Base-by-base conservation (phyloP, 805 yeast species). In the Saccharomycopsis guyanensis region DNA sequence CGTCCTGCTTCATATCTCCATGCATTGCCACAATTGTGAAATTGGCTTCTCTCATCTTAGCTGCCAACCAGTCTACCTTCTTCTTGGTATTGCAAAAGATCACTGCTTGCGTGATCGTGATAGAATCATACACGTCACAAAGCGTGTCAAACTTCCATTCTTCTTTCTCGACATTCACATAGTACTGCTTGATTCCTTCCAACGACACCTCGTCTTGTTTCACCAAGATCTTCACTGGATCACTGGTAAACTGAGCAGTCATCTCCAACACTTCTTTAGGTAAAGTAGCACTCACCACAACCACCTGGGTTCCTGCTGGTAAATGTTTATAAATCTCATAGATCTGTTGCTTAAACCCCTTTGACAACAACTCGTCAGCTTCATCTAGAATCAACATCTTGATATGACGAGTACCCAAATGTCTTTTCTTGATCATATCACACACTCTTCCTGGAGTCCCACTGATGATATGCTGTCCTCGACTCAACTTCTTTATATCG, bases 371-470 rank as follows among this genome's bases (percentile, higher is more conserved):
- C 67, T 93, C 97, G 70, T 93, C 98, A 16, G 98, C 98, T 68
- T 93, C 98, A 67, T 93, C 98, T 58, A 93, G 70, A 53, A 93
- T 78, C 55, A 91, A 70, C 85, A 93, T 82, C 70, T 89, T 87
- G 55, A 88, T 72, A 58, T 80, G 74, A 56, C 88, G 78, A 13
- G 93, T 78, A 53, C 72, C 70, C 57, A 93, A 71, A 56, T 73
- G 73, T 55, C 94, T 78, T 65, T 96, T 78, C 61, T 85, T 85
- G 53, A 93, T 79, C 83, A 93, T 79, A 68, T 93, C 98, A 52
- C 75, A 66, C 34, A 91, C 96, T 61, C 98, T 76, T 47, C 98
- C 98, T 29, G 98, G 98, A 10, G 98, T 93, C 43, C 98, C 98
- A 63, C 93, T 89, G 35, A 93, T 86, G 35, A 93, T 81, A 59